Percentiles rank a stretch among this genome's conserved stretches.
phyloP scores from a whole-genome alignment of 2,329 filamentous ascomycete genomes.

The Botrytis squamosa region DNA sequence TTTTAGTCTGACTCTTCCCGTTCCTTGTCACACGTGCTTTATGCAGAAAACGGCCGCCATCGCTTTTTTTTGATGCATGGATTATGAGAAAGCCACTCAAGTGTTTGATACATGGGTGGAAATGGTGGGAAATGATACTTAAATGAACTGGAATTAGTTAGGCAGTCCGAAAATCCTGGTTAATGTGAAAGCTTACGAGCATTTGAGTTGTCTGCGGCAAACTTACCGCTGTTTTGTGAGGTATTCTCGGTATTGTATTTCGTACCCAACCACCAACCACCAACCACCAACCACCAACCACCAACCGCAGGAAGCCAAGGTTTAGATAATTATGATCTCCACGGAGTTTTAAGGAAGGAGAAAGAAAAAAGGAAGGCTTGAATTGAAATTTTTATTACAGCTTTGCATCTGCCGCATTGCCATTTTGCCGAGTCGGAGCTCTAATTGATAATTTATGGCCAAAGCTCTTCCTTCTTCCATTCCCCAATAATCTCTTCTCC shows the following conservation, averaged over 20 bases:
- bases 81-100: not conserved
- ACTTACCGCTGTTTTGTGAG: conserved; percentile 1
- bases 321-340: not conserved
- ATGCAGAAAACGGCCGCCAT: conserved; percentile 20
- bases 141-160: not conserved
- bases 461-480: conserved; percentile 47
- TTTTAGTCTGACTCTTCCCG: conserved; percentile 1
- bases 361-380: not conserved
- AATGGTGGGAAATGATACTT: not conserved
- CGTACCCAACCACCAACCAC: not conserved
- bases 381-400: not conserved
- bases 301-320: not conserved
- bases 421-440: not conserved
- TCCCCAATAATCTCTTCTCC: conserved; percentile 54
- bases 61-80: not conserved
- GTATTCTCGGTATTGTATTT: not conserved
- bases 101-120: not conserved
- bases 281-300: not conserved
- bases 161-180: not conserved
- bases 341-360: not conserved
- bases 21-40: conserved; percentile 18
- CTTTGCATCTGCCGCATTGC: not conserved
- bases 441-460: conserved; percentile 31
- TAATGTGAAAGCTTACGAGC: not conserved
- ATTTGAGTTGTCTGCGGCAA: not conserved